Conservation (phyloP, 106 monocot genomes). For the Apostasia ramifera region DNA sequence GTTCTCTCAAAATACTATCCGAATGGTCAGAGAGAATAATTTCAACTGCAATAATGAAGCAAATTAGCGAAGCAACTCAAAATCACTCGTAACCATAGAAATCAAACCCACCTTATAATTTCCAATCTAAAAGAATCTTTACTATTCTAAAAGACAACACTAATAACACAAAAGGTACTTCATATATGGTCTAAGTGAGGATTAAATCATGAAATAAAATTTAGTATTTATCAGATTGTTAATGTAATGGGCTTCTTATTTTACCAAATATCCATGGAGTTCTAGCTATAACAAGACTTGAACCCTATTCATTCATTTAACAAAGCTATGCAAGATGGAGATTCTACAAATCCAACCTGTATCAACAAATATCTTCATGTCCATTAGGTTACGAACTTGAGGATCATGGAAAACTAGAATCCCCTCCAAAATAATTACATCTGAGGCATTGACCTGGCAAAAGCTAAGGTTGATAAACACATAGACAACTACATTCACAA, state of each 20-base stretch:
- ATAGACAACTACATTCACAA: background rate
- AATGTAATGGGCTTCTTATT: no score
- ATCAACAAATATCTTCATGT: slow-evolving; percentile 99
- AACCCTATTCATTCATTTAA: background rate
- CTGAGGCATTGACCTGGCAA: slow-evolving; percentile 84
- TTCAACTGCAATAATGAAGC: background rate
- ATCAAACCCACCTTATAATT: background rate
- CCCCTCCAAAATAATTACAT: slow-evolving; percentile 98
- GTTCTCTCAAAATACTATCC: background rate
- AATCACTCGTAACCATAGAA: background rate
- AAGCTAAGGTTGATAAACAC: background rate
- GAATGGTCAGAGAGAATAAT: background rate
- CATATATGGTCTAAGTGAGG: no score
- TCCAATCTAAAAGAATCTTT: background rate
- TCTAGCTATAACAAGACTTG: no score
- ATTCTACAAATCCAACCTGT: slow-evolving; percentile 42
- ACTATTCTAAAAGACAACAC: background rate
- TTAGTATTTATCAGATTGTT: no score
- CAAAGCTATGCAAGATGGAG: background rate
- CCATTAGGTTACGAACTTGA: slow-evolving; percentile 84
- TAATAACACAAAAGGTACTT: background rate
- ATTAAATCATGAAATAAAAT: no score
- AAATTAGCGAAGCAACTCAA: background rate
- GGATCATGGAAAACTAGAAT: slow-evolving; percentile 95
- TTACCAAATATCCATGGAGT: no score